Conservation (phyloP, 78 protist species). For the Dictyostelium brefeldianum region DNA sequence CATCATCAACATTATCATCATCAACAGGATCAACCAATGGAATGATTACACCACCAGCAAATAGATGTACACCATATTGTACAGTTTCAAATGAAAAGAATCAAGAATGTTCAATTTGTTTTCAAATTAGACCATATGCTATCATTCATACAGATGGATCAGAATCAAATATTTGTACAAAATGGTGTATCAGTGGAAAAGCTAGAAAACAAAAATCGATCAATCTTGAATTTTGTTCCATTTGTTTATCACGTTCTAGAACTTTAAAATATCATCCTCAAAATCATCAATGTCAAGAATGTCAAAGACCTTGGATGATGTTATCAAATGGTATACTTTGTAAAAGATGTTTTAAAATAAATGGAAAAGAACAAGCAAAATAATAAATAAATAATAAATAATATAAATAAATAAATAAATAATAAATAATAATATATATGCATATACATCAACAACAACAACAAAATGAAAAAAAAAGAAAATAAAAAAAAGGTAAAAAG, state of each 20-base stretch:
- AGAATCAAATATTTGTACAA: conserved; percentile 4
- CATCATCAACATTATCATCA: background rate
- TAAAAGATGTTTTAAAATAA: conserved; percentile 12
- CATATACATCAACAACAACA: too few species aligned
- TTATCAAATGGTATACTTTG: conserved; percentile 3
- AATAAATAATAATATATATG: too few species aligned
- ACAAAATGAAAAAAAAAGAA: too few species aligned
- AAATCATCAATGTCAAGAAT: conserved; percentile 26
- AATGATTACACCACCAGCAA: background rate
- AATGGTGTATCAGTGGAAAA: conserved; percentile 15
- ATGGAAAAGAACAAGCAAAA: background rate
- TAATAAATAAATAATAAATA: background rate
- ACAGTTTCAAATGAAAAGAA: background rate
- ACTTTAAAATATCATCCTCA: conserved; percentile 12
- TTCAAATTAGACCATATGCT: conserved; percentile 27
- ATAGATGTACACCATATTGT: conserved; percentile 22
- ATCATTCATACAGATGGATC: background rate
- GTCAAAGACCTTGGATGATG: conserved; percentile 49
- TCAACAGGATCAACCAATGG: background rate
- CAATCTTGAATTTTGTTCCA: conserved; percentile 33
- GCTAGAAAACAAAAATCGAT: background rate
- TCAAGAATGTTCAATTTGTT: background rate
- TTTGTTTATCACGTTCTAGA: conserved; percentile 17
- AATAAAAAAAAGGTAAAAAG: too few species aligned
- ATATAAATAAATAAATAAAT: too few species aligned